Base-by-base conservation (phyloP, 148 eudicot species). In the Bassia scoparia region DNA sequence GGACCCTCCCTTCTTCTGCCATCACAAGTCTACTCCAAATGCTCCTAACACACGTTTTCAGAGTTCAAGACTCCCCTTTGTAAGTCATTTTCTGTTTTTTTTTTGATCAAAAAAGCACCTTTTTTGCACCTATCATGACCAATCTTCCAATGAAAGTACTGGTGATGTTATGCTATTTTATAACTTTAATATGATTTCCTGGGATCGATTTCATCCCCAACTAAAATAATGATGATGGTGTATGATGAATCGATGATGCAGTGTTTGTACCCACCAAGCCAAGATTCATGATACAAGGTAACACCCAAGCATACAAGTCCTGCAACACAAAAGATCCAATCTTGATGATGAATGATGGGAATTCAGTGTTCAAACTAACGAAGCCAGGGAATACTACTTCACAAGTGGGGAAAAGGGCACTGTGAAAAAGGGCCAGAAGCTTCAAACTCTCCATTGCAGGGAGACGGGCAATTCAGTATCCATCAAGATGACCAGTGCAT, bases 261-360 rank as follows among this genome's bases (percentile, higher is more conserved):
- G 98, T 94, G 80, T 94, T 94, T 68, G 73, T 95, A 88, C 88
- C 97, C 97, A 38, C 98, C 98, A 77, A 95, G 97, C 75, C 84
- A 91, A 71, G 98, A 95, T 71, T 95, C 98, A 70, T 78, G 91
- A 64, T 81, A 89, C 63, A 97, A 87, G 80, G 96, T 95, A 44
- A 88, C 86, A 53, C 81, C 78, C 61, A 72, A 34, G 76, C 91
- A 0, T 89, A 82, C 88, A 84, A 83, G 37, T 68, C 74, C 61
- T 95, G 97, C 89, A 83, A 84, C 78, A 41, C 87, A 0, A 82
- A 86, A 85, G 84, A 89, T 83, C 97, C 98, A 78, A 87, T 91
- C 74, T 69, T 87, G 89, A 52, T 24, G 54, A 87, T 91, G 92
- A 88, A 91, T 67, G 80, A 90, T 81, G 98, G 98, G 10, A 95